phyloP scores from a whole-genome alignment of 2,329 filamentous ascomycete genomes.

The Polytolypa hystricis region DNA sequence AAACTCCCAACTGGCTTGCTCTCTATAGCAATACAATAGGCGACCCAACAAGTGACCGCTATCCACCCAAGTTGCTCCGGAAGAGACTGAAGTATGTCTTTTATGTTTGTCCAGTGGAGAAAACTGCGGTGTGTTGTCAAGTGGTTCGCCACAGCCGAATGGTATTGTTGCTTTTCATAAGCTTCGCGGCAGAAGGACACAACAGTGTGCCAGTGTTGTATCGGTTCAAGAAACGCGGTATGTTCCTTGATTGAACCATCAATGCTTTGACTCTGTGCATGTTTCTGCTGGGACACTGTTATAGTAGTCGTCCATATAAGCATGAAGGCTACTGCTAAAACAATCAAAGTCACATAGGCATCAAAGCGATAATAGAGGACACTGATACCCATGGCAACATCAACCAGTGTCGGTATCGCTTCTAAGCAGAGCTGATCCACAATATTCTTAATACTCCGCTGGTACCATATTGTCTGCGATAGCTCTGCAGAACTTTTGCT shows the following conservation, averaged over 20 bases:
- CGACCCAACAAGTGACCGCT: slow-evolving; percentile 40
- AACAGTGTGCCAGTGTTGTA: slow-evolving; percentile 50
- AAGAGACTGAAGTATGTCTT: slow-evolving; percentile 32
- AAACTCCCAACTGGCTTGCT: slow-evolving; percentile 46
- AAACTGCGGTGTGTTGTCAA: slow-evolving; percentile 25
- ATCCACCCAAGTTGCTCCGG: slow-evolving; percentile 40
- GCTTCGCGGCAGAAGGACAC: slow-evolving; percentile 44
- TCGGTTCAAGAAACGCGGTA: slow-evolving; percentile 45
- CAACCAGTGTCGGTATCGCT: slow-evolving; percentile 50
- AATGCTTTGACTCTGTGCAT: slow-evolving; percentile 26
- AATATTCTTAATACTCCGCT: slow-evolving; percentile 46
- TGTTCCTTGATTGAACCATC: slow-evolving; percentile 38
- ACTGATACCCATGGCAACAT: slow-evolving; percentile 50
- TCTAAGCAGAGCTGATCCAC: slow-evolving; percentile 50
- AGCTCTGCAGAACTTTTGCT: slow-evolving; percentile 54
- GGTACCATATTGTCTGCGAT: slow-evolving; percentile 53
- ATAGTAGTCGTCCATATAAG: slow-evolving; percentile 41
- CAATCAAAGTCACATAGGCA: slow-evolving; percentile 43
- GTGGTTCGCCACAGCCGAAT: slow-evolving; percentile 25
- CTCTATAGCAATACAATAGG: slow-evolving; percentile 40
- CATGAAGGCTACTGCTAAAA: slow-evolving; percentile 33
- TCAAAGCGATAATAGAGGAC: slow-evolving; percentile 54
- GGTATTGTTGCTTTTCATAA: slow-evolving; percentile 43
- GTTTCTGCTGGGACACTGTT: slow-evolving; percentile 28
- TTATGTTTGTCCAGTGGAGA: slow-evolving; percentile 21